A percentile compares a stretch with the other conserved stretches of the same genome.
Evolutionary conservation across 1,139 yeast genomes (phyloP).

Genomic region (Blastobotrys elegans): DNA sequence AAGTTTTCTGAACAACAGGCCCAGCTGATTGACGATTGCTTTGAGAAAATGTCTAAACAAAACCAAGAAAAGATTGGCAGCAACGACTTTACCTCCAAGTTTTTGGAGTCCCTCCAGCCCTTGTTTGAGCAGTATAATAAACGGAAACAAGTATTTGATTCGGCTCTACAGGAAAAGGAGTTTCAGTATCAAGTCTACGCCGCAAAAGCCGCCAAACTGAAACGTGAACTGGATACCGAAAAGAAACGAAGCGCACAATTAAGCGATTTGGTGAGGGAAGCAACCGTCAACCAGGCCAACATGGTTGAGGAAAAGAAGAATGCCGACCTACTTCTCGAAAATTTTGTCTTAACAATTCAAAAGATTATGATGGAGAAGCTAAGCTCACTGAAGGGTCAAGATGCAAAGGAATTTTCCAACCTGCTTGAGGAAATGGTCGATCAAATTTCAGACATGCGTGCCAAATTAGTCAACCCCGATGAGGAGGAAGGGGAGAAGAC

Average conservation of each 20-base stretch:
- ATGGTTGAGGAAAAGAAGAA: background rate
- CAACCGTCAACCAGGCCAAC: background rate
- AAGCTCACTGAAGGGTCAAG: background rate
- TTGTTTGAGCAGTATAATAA: slow-evolving; percentile 17
- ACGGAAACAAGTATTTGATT: slow-evolving; percentile 17
- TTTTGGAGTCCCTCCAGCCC: background rate
- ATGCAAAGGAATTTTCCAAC: background rate
- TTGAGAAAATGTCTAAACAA: background rate
- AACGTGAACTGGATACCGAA: slow-evolving; percentile 3
- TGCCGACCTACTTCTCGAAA: background rate
- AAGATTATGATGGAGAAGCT: background rate
- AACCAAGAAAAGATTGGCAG: background rate
- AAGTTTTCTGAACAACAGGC: background rate
- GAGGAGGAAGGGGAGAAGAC: background rate
- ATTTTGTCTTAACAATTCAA: background rate
- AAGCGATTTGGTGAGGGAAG: slow-evolving; percentile 1
- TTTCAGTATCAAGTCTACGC: slow-evolving; percentile 17
- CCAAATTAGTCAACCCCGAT: background rate
- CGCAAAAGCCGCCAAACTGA: slow-evolving; percentile 14
- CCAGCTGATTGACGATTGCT: background rate
- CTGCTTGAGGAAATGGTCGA: background rate
- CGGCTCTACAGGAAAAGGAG: slow-evolving; percentile 16
- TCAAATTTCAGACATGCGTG: background rate
- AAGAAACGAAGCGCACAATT: slow-evolving; percentile 2
- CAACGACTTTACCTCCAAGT: background rate